Evolutionary conservation across 106 monocot species (phyloP), one percentile per base, ranked within the genome.

Genomic region (Chionographis japonica): DNA sequence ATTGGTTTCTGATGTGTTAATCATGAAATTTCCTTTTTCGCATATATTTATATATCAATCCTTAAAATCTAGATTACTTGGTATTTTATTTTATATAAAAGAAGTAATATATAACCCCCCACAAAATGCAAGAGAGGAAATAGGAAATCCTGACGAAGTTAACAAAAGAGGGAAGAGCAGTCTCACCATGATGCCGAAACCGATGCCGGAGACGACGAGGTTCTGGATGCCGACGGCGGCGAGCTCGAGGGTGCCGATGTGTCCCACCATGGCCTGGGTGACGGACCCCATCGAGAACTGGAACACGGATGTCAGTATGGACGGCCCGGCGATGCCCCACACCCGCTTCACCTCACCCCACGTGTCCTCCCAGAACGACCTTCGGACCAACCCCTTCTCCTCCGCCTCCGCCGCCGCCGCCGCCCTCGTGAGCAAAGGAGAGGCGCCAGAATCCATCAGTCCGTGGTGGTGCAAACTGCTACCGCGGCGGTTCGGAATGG

Each of bases 161-260:
- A 51, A 37, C 3, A 3, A 12, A 38, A 18, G 6, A 37, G 37
- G 50, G 52, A 43, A 62, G 14, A 43, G 37, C 54, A 14, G 46
- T 3, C 27, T 10, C 11, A 80, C 74, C 80, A 80, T 69, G 75
- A 70, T 19, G 41, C 80, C 74, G 60, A 80, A 80, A 16, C 70
- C 65, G 69, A 75, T 66, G 53, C 80, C 80, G 52, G 69, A 16
- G 66, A 80, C 37, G 70, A 80, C 80, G 63, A 75, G 74, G 52
- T 75, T 80, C 59, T 75, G 75, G 16, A 66, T 56, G 36, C 75
- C 74, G 65, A 80, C 75, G 56, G 80, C 80, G 46, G 75, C 80
- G 65, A 80, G 80, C 70, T 80, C 80, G 12, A 80, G 60, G 12
- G 70, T 71, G 50, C 80, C 80, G 15, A 80, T 49, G 40, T 75